Percentiles rank a stretch among this genome's conserved stretches.
Conservation (phyloP, 352 stramenopile species). For the Pythium scleroteichum region DNA sequence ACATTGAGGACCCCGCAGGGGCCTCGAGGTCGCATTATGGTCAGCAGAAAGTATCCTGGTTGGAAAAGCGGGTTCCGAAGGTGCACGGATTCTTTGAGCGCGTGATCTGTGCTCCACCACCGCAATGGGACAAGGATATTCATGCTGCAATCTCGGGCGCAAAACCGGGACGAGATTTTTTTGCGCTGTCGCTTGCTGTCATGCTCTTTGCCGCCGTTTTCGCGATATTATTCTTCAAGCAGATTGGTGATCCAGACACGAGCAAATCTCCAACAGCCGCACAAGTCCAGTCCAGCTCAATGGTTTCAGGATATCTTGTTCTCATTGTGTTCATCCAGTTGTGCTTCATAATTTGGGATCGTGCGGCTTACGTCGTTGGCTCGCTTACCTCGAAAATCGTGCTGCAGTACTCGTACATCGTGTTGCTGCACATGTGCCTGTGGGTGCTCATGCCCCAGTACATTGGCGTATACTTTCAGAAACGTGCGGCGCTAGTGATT, state of each 20-base stretch:
- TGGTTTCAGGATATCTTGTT: slow-evolving; percentile 88
- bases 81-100: slow-evolving; percentile 60
- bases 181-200: slow-evolving; percentile 63
- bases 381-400: slow-evolving; percentile 76
- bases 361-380: slow-evolving; percentile 73
- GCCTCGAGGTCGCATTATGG: slow-evolving; percentile 31
- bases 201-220: slow-evolving; percentile 69
- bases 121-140: slow-evolving; percentile 87
- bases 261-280: slow-evolving; percentile 42
- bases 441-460: slow-evolving; percentile 78
- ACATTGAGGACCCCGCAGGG: slow-evolving; percentile 57
- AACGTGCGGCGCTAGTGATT: slow-evolving; percentile 60
- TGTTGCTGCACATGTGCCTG: slow-evolving; percentile 69
- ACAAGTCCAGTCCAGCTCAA: slow-evolving; percentile 62
- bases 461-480: slow-evolving; percentile 81
- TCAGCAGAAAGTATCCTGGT: slow-evolving; percentile 49
- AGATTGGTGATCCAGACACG: slow-evolving; percentile 59
- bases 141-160: slow-evolving; percentile 74
- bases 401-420: slow-evolving; percentile 74
- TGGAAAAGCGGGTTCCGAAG: slow-evolving; percentile 51
- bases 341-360: slow-evolving; percentile 85
- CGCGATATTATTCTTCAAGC: slow-evolving; percentile 76
- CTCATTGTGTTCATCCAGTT: slow-evolving; percentile 79
- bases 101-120: slow-evolving; percentile 61
- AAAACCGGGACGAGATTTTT: slow-evolving; percentile 81